These are phyloP conservation scores for Pleodorina starrii DNA, from an alignment of 139 green algal genomes.

Conservation along the genomic window DNA sequence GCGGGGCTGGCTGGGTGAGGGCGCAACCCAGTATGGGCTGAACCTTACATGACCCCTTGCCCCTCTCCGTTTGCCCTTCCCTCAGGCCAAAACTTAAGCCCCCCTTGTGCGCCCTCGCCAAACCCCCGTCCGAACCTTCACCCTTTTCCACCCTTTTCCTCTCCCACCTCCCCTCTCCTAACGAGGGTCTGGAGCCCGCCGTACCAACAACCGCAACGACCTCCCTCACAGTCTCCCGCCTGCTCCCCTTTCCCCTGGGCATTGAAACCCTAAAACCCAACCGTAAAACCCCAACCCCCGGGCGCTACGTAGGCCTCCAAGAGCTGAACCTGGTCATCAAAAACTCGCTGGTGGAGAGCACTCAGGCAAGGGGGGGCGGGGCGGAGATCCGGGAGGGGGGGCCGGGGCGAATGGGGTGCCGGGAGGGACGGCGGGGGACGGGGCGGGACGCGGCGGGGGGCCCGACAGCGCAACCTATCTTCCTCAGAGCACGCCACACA, in stretches of 20 bases:
- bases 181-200: too few relatives aligned
- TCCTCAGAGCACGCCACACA: too few relatives aligned
- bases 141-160: not conserved
- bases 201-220: too few relatives aligned
- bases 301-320: not conserved
- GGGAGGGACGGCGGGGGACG: not conserved
- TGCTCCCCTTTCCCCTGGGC: not conserved
- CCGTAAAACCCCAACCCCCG: not conserved
- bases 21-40: not conserved
- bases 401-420: not conserved
- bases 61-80: too few relatives aligned
- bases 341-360: conserved; percentile 26
- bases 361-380: not conserved
- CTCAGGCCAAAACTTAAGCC: too few relatives aligned
- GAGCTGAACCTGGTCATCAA: conserved; percentile 45
- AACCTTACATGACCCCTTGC: too few relatives aligned
- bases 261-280: too few relatives aligned
- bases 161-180: not conserved
- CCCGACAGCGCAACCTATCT: too few relatives aligned
- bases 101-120: too few relatives aligned
- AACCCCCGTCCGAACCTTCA: not conserved
- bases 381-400: not conserved
- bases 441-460: not conserved
- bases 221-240: too few relatives aligned
- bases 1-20: not conserved